phyloP scores from a whole-genome alignment of 73 alveolate species.

The Paramecium bursaria region DNA sequence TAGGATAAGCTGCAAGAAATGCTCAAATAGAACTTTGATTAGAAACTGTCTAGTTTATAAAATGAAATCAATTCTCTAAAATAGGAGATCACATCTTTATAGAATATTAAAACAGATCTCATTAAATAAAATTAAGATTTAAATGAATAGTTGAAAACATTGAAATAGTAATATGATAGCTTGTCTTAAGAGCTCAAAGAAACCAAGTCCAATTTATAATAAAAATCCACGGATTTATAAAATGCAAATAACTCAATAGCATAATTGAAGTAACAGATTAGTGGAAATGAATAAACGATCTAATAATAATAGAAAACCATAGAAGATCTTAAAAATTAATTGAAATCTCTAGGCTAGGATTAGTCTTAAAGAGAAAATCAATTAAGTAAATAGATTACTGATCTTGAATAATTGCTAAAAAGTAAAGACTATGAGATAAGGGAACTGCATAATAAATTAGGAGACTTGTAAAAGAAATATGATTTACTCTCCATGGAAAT shows the following conservation, averaged over 20 bases:
- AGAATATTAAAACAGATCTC: constrained; percentile 8
- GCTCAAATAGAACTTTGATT: constrained; percentile 43
- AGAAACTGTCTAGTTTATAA: constrained; percentile 4
- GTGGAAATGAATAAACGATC: neutral
- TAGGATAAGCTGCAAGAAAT: constrained; percentile 38
- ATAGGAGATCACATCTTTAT: neutral
- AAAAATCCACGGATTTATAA: neutral
- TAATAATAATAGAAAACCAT: neutral
- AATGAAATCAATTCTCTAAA: constrained; percentile 53
- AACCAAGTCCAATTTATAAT: neutral
- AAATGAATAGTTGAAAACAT: neutral
- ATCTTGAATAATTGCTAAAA: constrained; percentile 39
- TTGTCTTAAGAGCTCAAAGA: neutral
- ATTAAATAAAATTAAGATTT: neutral
- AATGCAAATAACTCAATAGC: neutral
- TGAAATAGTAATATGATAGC: neutral
- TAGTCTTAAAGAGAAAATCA: constrained; percentile 8
- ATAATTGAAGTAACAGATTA: neutral
- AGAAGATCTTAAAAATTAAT: constrained; percentile 11
- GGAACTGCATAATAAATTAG: constrained; percentile 58
- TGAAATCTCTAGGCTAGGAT: neutral
- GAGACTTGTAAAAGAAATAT: constrained; percentile 50
- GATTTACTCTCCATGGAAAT: constrained; percentile 58
- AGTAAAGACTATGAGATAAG: constrained; percentile 62
- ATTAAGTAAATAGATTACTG: constrained; percentile 2